Evolutionary conservation across 306 rosid species (phyloP), one percentile per base, ranked within the genome.

Genomic region (Hippophae rhamnoides): DNA sequence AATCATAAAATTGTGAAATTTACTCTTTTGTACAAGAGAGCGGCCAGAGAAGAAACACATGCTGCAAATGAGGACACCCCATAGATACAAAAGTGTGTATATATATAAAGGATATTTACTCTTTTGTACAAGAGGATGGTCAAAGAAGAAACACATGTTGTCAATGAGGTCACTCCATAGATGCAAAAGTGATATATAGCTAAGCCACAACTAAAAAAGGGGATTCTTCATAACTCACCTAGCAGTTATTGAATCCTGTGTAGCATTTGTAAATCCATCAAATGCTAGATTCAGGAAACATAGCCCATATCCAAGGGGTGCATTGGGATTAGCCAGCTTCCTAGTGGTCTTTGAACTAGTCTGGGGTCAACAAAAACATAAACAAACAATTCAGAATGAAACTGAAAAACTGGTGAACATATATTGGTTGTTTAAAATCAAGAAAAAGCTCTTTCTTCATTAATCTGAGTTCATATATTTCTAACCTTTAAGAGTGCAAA

Each of bases 241-340:
- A 58, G 79, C 61, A 49, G 71, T 76, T 71, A 93, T 78, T 66
- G 99, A 93, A 86, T 93, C 99, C 76, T 93, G 99, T 70, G 99
- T 93, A 43, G 99, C 99, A 82, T 93, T 93, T 47, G 99, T 93
- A 74, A 93, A 93, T 70, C 99, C 99, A 74, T 93, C 99, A 82
- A 93, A 93, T 45, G 94, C 86, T 61, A 93, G 97, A 80, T 93
- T 93, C 38, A 93, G 78, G 74, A 84, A 88, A 72, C 99, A 93
- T 54, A 93, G 79, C 49, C 94, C 95, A 60, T 93, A 93, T 55
- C 99, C 99, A 65, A 93, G 84, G 58, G 97, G 95, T 18, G 90
- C 95, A 70, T 93, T 88, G 44, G 99, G 99, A 74, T 82, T 78
- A 48, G 97, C 99, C 74, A 93, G 75, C 80, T 93, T 93, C 81